A percentile compares a stretch with the other conserved stretches of the same genome.
phyloP scores from a whole-genome alignment of 192 early-diverging fungal genomes.

The Linnemannia exigua region DNA sequence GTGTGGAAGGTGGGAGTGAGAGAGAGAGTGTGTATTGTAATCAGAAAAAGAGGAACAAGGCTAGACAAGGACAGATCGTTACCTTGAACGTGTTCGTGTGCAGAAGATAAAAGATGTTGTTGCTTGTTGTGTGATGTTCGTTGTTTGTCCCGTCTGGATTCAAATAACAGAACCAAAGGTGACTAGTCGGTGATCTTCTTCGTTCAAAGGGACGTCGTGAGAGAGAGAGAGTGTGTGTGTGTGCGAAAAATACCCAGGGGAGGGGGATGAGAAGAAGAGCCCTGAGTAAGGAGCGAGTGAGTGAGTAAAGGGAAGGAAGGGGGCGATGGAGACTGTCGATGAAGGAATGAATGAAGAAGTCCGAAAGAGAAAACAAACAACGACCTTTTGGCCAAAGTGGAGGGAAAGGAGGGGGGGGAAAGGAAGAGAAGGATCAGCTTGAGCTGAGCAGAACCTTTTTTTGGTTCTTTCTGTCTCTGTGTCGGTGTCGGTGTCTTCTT shows the following conservation, averaged over 20 bases:
- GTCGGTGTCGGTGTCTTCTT: background rate
- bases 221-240: background rate
- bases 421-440: background rate
- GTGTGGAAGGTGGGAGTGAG: background rate
- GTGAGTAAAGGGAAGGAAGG: background rate
- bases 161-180: slow-evolving; percentile 9
- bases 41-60: background rate
- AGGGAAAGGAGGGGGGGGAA: background rate
- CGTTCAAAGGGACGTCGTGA: background rate
- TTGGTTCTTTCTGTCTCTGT: background rate
- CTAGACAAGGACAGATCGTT: background rate
- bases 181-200: too few species aligned
- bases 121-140: background rate
- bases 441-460: background rate
- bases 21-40: slow-evolving; percentile 1
- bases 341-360: background rate
- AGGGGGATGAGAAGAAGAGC: background rate
- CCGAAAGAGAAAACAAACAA: slow-evolving; percentile 11
- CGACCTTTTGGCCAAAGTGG: background rate
- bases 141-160: slow-evolving; percentile 22
- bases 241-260: background rate
- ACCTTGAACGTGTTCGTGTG: background rate
- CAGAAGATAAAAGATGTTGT: background rate
- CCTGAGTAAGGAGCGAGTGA: background rate
- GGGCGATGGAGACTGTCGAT: background rate